Percentiles rank a stretch among this genome's conserved stretches.
Evolutionary conservation across 768 basidiomycete species (phyloP).

Genomic region (Leccinum variicolor): DNA sequence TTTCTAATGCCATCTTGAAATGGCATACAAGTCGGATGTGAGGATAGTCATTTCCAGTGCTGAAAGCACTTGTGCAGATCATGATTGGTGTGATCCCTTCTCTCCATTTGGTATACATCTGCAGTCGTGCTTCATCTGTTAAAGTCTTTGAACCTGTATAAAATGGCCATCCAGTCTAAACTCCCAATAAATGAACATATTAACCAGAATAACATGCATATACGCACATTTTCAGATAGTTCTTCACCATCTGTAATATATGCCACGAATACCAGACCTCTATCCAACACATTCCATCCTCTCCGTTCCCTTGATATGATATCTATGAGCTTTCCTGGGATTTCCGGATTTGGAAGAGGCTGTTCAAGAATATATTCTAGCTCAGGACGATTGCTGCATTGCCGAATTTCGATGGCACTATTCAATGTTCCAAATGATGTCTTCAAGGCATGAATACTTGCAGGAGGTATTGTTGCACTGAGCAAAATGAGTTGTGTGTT

Average conservation of each 20-base stretch:
- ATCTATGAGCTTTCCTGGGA: neutral
- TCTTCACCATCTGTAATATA: neutral
- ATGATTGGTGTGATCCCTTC: neutral
- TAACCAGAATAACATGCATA: rapidly evolving
- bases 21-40: neutral
- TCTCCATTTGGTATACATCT: neutral
- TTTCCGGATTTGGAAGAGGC: neutral
- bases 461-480: neutral
- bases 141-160: neutral
- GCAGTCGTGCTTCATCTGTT: neutral
- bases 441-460: rapidly evolving
- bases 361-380: neutral
- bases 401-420: neutral
- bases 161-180: neutral
- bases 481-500: neutral
- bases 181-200: neutral
- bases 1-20: neutral
- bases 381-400: neutral
- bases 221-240: neutral
- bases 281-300: neutral
- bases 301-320: too few species aligned
- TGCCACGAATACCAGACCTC: neutral
- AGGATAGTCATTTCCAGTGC: neutral
- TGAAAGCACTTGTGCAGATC: neutral
- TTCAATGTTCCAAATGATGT: neutral